Percentiles rank a stretch among this genome's conserved stretches.
Evolutionary conservation across 352 stramenopile species (phyloP).

Genomic region (Pythium periplocum): DNA sequence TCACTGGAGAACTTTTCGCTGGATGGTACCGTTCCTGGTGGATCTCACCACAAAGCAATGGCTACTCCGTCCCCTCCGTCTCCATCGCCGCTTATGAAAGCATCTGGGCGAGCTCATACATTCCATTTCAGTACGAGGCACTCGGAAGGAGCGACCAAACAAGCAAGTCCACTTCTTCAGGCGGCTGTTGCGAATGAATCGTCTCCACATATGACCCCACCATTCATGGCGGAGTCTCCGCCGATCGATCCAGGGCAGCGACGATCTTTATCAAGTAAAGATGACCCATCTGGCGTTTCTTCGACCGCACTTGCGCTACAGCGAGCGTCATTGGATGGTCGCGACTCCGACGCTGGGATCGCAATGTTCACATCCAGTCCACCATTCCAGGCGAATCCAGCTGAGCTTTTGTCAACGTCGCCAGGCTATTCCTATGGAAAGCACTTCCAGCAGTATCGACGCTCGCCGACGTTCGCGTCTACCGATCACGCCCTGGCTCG

Average conservation of each 20-base stretch:
- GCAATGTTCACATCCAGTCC: constrained; percentile 42
- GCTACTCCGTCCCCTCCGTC: background rate
- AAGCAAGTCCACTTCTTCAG: constrained; percentile 1
- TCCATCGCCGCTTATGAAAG: constrained; percentile 1
- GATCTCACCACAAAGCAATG: constrained; percentile 6
- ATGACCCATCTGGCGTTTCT: background rate
- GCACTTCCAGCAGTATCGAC: constrained; percentile 38
- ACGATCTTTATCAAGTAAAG: too few species aligned
- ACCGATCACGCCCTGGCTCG: constrained; percentile 43
- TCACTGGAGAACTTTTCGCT: constrained; percentile 72
- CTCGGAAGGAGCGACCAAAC: too few species aligned
- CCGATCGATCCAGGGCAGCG: background rate
- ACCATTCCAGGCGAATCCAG: constrained; percentile 61
- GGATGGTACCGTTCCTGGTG: constrained; percentile 20
- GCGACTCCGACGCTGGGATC: constrained; percentile 10
- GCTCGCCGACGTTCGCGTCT: constrained; percentile 47
- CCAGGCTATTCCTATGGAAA: constrained; percentile 73
- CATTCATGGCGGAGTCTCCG: constrained; percentile 21
- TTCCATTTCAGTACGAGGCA: constrained; percentile 8
- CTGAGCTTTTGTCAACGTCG: constrained; percentile 64
- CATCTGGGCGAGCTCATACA: constrained; percentile 6
- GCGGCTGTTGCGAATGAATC: constrained; percentile 3
- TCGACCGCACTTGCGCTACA: constrained; percentile 20
- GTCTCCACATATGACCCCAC: constrained; percentile 29
- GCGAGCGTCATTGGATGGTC: constrained; percentile 10